A percentile compares a stretch with the other conserved stretches of the same genome.
Evolutionary conservation across 495 filamentous ascomycete genomes (phyloP).

Genomic region (Aspergillus kassunensis): DNA sequence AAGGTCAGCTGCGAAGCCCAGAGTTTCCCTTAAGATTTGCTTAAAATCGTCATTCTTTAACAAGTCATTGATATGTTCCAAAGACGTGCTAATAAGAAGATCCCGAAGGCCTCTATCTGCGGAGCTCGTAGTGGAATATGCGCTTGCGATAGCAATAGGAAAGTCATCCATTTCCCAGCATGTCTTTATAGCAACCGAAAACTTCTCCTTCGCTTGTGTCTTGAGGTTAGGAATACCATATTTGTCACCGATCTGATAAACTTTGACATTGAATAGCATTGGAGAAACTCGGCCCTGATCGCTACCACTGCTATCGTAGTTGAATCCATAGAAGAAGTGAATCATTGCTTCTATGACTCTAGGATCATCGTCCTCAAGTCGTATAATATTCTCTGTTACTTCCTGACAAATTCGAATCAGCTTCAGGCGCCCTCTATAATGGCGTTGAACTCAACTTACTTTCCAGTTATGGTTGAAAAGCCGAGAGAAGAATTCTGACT

Average conservation of each 20-base stretch:
- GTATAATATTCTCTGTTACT: constrained; percentile 1
- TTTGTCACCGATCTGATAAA: constrained; percentile 43
- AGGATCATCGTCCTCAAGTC: constrained; percentile 26
- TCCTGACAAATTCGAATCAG: no score
- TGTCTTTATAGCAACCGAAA: constrained; percentile 18
- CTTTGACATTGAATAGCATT: constrained; percentile 29
- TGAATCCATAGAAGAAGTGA: constrained; percentile 28
- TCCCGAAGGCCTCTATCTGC: constrained; percentile 31
- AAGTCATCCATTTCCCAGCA: constrained; percentile 23
- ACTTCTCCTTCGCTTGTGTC: constrained; percentile 31
- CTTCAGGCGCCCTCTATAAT: no score
- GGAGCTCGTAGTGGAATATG: constrained; percentile 27
- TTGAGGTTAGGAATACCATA: constrained; percentile 36
- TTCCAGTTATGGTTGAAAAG: no score
- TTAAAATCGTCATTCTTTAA: constrained; percentile 12
- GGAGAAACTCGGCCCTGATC: constrained; percentile 16
- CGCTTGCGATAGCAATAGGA: no score
- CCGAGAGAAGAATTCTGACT: no score
- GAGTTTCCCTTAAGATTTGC: constrained; percentile 7
- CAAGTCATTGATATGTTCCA: constrained; percentile 14
- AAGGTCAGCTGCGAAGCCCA: constrained; percentile 20
- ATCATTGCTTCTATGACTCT: constrained; percentile 33
- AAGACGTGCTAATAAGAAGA: constrained; percentile 21
- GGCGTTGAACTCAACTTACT: no score
- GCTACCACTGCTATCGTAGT: constrained; percentile 22